Percentiles rank a stretch among this genome's conserved stretches.
Conservation (phyloP, 768 basidiomycete species). For the Termitomyces sp. region DNA sequence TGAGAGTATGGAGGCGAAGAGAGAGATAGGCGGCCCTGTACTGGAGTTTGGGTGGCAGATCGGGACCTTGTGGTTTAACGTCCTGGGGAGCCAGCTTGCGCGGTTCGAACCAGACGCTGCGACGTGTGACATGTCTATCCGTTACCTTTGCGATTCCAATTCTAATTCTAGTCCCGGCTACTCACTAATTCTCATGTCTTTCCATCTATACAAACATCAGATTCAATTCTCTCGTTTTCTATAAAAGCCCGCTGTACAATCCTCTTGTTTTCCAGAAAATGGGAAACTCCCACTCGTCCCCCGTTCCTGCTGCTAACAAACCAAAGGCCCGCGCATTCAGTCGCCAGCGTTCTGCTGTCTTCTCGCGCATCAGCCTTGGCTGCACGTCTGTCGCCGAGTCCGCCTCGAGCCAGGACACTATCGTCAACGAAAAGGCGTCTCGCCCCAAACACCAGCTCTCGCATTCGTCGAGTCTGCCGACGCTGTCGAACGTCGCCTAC, state of each 20-base stretch:
- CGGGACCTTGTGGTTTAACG: background rate
- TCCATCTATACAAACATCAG: constrained; percentile 11
- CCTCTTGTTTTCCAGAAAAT: constrained; percentile 13
- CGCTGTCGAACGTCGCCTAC: constrained; percentile 21
- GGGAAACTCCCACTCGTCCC: constrained; percentile 28
- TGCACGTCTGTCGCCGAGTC: constrained; percentile 32
- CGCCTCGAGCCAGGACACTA: constrained; percentile 31
- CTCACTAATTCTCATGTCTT: constrained; percentile 11
- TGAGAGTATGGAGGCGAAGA: background rate
- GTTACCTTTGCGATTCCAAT: constrained; percentile 9
- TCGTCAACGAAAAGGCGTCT: constrained; percentile 25
- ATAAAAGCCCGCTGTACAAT: constrained; percentile 6
- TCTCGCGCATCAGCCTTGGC: constrained; percentile 35
- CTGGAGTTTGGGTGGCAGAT: constrained; percentile 15
- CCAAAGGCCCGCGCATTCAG: constrained; percentile 17
- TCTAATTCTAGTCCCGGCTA: background rate
- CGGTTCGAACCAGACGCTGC: constrained; percentile 9
- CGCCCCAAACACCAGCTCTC: constrained; percentile 20
- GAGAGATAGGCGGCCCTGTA: background rate
- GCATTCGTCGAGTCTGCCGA: constrained; percentile 13
- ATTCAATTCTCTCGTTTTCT: constrained; percentile 3
- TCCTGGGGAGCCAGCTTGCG: background rate
- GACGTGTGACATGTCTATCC: constrained; percentile 16
- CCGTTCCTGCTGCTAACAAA: constrained; percentile 4
- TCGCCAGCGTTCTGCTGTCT: constrained; percentile 29